A percentile compares a stretch with the other conserved stretches of the same genome.
These are phyloP conservation scores for Chenopodium album DNA, from an alignment of 148 eudicot genomes.

Conservation along the genomic window DNA sequence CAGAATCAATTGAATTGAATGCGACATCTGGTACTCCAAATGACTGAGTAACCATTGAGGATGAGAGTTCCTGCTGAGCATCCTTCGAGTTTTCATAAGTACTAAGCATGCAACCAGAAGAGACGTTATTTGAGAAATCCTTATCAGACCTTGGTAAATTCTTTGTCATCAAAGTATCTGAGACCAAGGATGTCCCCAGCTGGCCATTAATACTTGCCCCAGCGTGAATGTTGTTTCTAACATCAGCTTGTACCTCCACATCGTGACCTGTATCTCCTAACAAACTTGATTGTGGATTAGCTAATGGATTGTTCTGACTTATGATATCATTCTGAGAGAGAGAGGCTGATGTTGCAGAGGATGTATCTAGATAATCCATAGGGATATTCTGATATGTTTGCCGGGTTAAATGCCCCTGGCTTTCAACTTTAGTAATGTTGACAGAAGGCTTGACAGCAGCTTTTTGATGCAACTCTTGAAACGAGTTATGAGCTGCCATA, in stretches of 20 bases:
- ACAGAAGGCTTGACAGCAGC: conserved; percentile 61
- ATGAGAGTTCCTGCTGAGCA: conserved; percentile 73
- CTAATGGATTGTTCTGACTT: conserved; percentile 44
- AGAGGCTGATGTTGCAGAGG: conserved; percentile 76
- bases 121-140: conserved; percentile 53
- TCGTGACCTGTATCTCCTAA: conserved; percentile 60
- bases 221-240: conserved; percentile 40
- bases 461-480: conserved; percentile 55
- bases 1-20: conserved; percentile 79
- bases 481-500: conserved; percentile 41
- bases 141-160: conserved; percentile 52
- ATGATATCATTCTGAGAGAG: conserved; percentile 66
- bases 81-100: conserved; percentile 69
- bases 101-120: conserved; percentile 65
- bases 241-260: conserved; percentile 55
- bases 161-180: conserved; percentile 57
- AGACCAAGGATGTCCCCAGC: conserved; percentile 46
- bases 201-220: conserved; percentile 47
- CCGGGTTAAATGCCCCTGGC: conserved; percentile 52
- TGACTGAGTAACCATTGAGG: conserved; percentile 88
- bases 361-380: conserved; percentile 84
- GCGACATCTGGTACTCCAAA: conserved; percentile 95
- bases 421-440: conserved; percentile 53
- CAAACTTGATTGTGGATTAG: conserved; percentile 58
- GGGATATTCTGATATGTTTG: conserved; percentile 46